phyloP scores from a whole-genome alignment of 805 yeast genomes.

The Millerago galiae region DNA sequence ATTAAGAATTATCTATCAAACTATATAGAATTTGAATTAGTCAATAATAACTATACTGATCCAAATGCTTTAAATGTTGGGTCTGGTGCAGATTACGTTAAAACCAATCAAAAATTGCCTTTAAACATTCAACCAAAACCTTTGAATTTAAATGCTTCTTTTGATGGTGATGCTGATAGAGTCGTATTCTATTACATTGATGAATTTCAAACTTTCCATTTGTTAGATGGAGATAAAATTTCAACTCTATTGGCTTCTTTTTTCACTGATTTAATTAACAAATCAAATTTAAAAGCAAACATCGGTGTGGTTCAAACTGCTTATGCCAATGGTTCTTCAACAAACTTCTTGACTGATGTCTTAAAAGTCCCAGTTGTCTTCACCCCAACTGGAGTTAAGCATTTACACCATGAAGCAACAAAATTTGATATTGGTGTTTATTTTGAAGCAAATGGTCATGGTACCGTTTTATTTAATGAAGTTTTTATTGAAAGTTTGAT shows the following conservation, averaged over 20 bases:
- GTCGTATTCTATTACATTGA: slow-evolving; percentile 70
- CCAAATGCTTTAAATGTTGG: slow-evolving; percentile 62
- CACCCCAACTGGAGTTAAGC: slow-evolving; percentile 95
- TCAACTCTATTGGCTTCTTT: slow-evolving; percentile 76
- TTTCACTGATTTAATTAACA: slow-evolving; percentile 46
- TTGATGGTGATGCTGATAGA: slow-evolving; percentile 97
- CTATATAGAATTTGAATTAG: slow-evolving; percentile 37
- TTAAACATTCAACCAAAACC: slow-evolving; percentile 42
- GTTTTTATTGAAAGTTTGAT: slow-evolving; percentile 36
- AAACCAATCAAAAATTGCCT: slow-evolving; percentile 80
- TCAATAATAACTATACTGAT: slow-evolving; percentile 47
- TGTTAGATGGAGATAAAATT: slow-evolving; percentile 91
- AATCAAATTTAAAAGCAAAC: slow-evolving; percentile 32
- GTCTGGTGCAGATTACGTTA: slow-evolving; percentile 96
- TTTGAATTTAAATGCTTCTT: slow-evolving; percentile 62
- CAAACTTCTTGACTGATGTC: slow-evolving; percentile 54
- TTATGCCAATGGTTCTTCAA: slow-evolving; percentile 92
- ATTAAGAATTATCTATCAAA: slow-evolving; percentile 34
- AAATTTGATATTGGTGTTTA: slow-evolving; percentile 87
- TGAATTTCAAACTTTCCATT: slow-evolving; percentile 33
- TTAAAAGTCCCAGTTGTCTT: slow-evolving; percentile 75
- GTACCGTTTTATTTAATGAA: slow-evolving; percentile 80
- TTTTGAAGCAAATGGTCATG: slow-evolving; percentile 99
- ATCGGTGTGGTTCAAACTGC: slow-evolving; percentile 96
- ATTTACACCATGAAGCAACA: slow-evolving; percentile 85